phyloP scores from a whole-genome alignment of 495 filamentous ascomycete genomes.

The Amphirosellinia nigrospora region DNA sequence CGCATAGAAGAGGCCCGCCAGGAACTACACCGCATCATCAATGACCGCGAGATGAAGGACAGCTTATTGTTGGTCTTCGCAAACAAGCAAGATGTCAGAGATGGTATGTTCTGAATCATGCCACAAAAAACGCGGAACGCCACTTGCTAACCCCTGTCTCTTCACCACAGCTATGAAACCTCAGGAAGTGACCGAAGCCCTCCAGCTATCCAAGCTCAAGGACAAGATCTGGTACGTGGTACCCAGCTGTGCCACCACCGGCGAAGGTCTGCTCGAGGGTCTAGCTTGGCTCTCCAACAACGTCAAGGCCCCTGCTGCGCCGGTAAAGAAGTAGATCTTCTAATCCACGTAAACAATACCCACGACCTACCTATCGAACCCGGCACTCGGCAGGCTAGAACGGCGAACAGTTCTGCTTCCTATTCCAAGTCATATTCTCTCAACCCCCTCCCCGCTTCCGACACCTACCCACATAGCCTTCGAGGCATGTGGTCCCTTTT shows the following conservation, averaged over 20 bases:
- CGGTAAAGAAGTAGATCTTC: slow-evolving; percentile 54
- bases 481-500: not conserved
- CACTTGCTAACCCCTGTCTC: slow-evolving; percentile 10
- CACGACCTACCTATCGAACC: slow-evolving; percentile 29
- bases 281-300: slow-evolving; percentile 93
- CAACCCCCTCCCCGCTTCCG: not conserved
- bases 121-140: not conserved
- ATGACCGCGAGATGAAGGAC: slow-evolving; percentile 98
- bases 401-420: not conserved
- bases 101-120: slow-evolving; percentile 62
- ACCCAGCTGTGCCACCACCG: slow-evolving; percentile 91
- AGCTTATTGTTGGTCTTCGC: slow-evolving; percentile 92
- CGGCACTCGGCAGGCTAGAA: not conserved
- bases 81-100: slow-evolving; percentile 93
- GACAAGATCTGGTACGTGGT: slow-evolving; percentile 96
- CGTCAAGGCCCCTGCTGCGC: slow-evolving; percentile 74
- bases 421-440: not conserved
- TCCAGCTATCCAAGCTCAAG: slow-evolving; percentile 84
- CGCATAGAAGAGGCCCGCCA: slow-evolving; percentile 88
- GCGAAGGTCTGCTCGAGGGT: slow-evolving; percentile 93
- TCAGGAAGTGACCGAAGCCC: slow-evolving; percentile 81
- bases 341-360: slow-evolving; percentile 9
- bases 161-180: slow-evolving; percentile 75
- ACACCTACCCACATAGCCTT: not conserved
- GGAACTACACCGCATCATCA: slow-evolving; percentile 93